A percentile compares a stretch with the other conserved stretches of the same genome.
Conservation (phyloP, 345 rosid genomes). For the Sisymbrium altissimum region DNA sequence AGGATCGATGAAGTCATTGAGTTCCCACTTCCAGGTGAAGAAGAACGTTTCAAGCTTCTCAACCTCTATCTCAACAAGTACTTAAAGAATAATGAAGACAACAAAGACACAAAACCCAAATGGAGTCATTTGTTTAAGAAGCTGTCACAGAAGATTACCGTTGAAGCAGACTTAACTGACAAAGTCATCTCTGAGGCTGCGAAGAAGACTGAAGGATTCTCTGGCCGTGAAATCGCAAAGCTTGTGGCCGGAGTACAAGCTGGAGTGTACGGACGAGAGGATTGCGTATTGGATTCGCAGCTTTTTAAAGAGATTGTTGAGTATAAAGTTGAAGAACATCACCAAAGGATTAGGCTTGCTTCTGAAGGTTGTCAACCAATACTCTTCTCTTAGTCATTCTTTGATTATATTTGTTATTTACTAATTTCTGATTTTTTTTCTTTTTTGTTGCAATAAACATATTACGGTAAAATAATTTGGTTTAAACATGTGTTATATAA, state of each 20-base stretch:
- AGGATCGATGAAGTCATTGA: conserved; percentile 88
- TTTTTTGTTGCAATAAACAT: too few species aligned
- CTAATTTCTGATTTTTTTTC: background rate
- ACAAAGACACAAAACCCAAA: conserved; percentile 27
- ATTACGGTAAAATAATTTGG: too few species aligned
- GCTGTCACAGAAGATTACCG: conserved; percentile 54
- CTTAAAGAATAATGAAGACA: conserved; percentile 39
- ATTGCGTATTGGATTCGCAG: conserved; percentile 65
- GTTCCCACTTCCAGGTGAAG: conserved; percentile 87
- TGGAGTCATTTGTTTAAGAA: conserved; percentile 52
- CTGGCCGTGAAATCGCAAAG: conserved; percentile 95
- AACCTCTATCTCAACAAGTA: conserved; percentile 70
- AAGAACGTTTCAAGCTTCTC: conserved; percentile 74
- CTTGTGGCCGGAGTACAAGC: conserved; percentile 92
- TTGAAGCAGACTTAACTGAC: conserved; percentile 57
- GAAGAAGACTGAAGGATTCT: conserved; percentile 77
- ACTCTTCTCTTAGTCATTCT: conserved; percentile 1
- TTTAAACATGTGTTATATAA: too few species aligned
- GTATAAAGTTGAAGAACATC: conserved; percentile 81
- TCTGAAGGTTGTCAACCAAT: conserved; percentile 24
- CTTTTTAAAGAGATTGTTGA: conserved; percentile 73
- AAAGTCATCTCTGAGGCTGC: conserved; percentile 74
- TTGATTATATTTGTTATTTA: background rate
- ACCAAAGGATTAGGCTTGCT: conserved; percentile 68
- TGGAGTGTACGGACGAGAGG: conserved; percentile 70